Base-by-base conservation (phyloP, 192 early-diverging fungal genomes). In the Coemansia interrupta region DNA sequence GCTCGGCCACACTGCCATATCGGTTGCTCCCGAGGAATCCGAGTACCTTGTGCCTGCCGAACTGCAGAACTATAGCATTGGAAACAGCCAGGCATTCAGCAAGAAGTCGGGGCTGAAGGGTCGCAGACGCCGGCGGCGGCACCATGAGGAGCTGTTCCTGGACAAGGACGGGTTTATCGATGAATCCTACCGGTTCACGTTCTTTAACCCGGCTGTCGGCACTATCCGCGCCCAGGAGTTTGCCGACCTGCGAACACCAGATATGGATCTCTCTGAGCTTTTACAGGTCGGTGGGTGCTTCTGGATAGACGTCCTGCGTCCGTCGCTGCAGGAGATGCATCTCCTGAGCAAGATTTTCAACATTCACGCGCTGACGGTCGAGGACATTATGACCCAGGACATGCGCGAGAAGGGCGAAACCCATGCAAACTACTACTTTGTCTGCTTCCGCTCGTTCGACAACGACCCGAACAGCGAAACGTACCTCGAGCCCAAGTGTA, bases 351-450 rank as follows among this genome's bases (percentile, higher is more conserved):
- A 89, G 76, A 72, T 86, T 13, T 90, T 92, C 52, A 74, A 83
- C 50, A 84, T 91, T 43, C 90, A 92, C 61, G 87, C 90, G 28
- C 72, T 91, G n/a, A 92, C 87, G 0, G 79, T 83, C 29, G 95
- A 99, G 78, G 96, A 99, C 60, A 94, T 99, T 41, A 80, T 85
- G 60, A 93, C 90, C 11, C 87, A 96, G 55, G 95, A 96, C 40
- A 85, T 86, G 23, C 81, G 96, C 2, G 96, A 99, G 70, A 99
- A 99, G 61, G 95, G 92, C 66, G 96, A 76, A 48, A 68, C 70
- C 50, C 73, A 76, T 22, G 63, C 68, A 10, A 70, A 91, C 54
- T 99, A 99, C 72, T 92, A 90, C 60, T 97, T 97, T 80, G 85
- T 96, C 19, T 88, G 89, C 60, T 94, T 95, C 64, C 81, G 92